Percentiles rank a stretch among this genome's conserved stretches.
Conservation (phyloP, 1,284 basidiomycete genomes). For the Ganoderma boninense region DNA sequence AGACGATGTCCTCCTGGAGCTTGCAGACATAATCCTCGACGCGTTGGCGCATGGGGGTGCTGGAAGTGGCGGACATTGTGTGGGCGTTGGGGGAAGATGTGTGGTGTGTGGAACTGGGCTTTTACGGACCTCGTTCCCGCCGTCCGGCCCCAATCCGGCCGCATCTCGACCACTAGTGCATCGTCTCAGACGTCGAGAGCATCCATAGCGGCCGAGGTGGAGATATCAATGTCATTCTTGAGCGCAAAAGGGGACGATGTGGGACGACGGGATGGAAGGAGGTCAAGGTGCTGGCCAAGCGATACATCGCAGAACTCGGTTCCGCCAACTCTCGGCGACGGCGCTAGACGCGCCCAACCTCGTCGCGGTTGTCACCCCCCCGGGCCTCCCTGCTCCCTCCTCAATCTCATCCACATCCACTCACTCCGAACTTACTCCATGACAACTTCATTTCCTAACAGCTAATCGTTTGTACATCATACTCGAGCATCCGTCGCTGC, state of each 20-base stretch:
- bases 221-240: not conserved
- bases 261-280: not conserved
- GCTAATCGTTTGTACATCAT: no score
- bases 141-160: slow-evolving; percentile 28
- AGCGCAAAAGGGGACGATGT: not conserved
- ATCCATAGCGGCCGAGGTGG: not conserved
- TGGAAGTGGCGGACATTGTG: slow-evolving; percentile 29
- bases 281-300: no score
- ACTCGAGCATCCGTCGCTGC: no score
- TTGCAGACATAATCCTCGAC: slow-evolving; percentile 83
- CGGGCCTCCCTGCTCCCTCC: no score
- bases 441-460: no score
- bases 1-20: slow-evolving; percentile 88
- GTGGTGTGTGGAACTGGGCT: slow-evolving; percentile 3
- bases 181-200: not conserved
- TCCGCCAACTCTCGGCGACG: no score
- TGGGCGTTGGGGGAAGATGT: not conserved
- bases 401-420: no score
- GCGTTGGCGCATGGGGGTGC: slow-evolving; percentile 76
- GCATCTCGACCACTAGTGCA: slow-evolving; percentile 22
- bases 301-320: no score
- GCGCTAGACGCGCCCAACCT: no score
- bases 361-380: no score
- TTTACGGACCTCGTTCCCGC: slow-evolving; percentile 11
- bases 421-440: no score